Evolutionary conservation across 2,329 filamentous ascomycete species (phyloP).

Genomic region (Xylariaceae sp.): DNA sequence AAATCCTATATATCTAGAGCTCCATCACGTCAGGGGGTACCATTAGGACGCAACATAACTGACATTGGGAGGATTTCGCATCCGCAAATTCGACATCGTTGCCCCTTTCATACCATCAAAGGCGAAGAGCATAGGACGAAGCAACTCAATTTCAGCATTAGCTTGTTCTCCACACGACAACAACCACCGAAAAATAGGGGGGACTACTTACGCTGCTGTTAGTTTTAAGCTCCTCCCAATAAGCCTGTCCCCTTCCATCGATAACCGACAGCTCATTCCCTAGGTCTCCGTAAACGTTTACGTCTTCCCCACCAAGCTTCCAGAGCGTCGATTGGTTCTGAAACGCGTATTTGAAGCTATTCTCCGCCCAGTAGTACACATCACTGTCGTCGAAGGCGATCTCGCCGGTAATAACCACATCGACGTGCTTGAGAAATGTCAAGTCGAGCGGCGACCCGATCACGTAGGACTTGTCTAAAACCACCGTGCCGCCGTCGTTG

Average conservation of each 20-base stretch:
- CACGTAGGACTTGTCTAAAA: slow-evolving; percentile 62
- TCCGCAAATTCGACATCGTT: slow-evolving; percentile 60
- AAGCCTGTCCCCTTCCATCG: slow-evolving; percentile 66
- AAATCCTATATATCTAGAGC: not conserved
- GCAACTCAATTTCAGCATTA: slow-evolving; percentile 38
- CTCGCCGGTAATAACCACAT: slow-evolving; percentile 59
- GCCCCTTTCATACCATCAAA: slow-evolving; percentile 60
- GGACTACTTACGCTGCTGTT: slow-evolving; percentile 38
- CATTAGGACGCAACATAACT: not conserved
- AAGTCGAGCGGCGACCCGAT: slow-evolving; percentile 67
- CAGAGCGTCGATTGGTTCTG: slow-evolving; percentile 64
- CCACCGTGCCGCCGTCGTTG: slow-evolving; percentile 64
- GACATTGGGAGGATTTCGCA: slow-evolving; percentile 57
- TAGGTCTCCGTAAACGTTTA: slow-evolving; percentile 67
- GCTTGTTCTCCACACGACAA: not conserved
- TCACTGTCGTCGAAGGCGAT: slow-evolving; percentile 65
- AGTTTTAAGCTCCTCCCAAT: slow-evolving; percentile 58
- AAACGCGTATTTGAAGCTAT: slow-evolving; percentile 65
- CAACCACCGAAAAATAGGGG: not conserved
- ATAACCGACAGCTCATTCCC: slow-evolving; percentile 37
- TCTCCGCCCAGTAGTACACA: slow-evolving; percentile 68
- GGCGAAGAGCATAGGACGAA: slow-evolving; percentile 61
- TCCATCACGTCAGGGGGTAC: not conserved
- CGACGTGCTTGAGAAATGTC: slow-evolving; percentile 65
- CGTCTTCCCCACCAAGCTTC: slow-evolving; percentile 48